phyloP scores from a whole-genome alignment of 202 grass and related monocot species.

The Setaria viridis region DNA sequence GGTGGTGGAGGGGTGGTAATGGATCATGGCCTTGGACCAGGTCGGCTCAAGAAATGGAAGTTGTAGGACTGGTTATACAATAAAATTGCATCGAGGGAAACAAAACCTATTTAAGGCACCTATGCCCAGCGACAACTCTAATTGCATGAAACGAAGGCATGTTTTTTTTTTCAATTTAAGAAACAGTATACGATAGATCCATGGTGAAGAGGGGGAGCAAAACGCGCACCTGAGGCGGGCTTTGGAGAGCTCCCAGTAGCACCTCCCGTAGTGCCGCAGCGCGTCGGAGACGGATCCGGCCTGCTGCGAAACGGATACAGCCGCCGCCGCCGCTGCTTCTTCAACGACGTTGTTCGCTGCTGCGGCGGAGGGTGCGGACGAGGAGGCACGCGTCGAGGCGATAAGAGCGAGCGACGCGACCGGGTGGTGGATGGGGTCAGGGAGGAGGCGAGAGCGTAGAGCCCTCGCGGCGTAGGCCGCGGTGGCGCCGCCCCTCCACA shows the following conservation, averaged over 20 bases:
- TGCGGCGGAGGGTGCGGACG: slow-evolving; percentile 24
- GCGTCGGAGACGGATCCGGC: slow-evolving; percentile 49
- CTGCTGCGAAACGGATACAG: slow-evolving; percentile 36
- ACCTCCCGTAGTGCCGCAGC: slow-evolving; percentile 69
- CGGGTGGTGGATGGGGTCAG: not conserved
- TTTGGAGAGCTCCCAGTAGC: slow-evolving; percentile 93
- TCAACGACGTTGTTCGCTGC: slow-evolving; percentile 43
- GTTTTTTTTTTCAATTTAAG: not conserved
- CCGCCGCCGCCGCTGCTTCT: slow-evolving; percentile 27
- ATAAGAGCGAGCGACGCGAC: slow-evolving; percentile 8
- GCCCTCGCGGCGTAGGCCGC: slow-evolving; percentile 51
- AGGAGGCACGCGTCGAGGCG: slow-evolving; percentile 26
- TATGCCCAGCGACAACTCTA: not conserved
- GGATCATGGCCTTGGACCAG: not conserved
- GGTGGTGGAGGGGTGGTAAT: not conserved
- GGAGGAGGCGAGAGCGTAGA: slow-evolving; percentile 51
- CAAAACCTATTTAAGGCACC: not conserved
- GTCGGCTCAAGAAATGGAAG: not conserved
- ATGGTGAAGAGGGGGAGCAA: not conserved
- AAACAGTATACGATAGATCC: slow-evolving; percentile 30
- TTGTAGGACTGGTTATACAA: not conserved
- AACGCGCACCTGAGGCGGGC: slow-evolving; percentile 75
- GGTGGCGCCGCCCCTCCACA: slow-evolving; percentile 60
- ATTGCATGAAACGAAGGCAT: not conserved
- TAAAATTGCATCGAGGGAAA: not conserved